phyloP scores from a whole-genome alignment of 2,329 filamentous ascomycete genomes.

The Aspergillus sp. region DNA sequence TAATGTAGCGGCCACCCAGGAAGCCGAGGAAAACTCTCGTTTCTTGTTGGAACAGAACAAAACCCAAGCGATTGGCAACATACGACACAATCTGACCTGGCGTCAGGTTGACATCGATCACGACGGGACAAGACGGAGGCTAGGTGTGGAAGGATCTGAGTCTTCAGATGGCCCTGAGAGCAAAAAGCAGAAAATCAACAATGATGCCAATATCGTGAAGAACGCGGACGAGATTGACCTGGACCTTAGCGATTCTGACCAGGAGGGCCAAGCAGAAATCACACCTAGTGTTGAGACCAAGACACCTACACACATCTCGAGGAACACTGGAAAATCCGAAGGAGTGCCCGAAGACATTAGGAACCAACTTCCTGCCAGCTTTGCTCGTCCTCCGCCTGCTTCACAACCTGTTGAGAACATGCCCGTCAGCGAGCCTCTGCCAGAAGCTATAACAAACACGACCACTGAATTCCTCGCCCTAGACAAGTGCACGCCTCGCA shows the following conservation, averaged over 20 bases:
- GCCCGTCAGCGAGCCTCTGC: slow-evolving; percentile 57
- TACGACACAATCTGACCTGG: slow-evolving; percentile 32
- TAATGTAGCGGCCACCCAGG: slow-evolving; percentile 22
- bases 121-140: slow-evolving; percentile 18
- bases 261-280: slow-evolving; percentile 8
- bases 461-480: slow-evolving; percentile 78
- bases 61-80: slow-evolving; percentile 10
- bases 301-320: neutral
- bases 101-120: slow-evolving; percentile 30
- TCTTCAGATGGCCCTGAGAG: slow-evolving; percentile 5
- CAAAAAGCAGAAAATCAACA: slow-evolving; percentile 17
- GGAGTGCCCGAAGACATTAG: slow-evolving; percentile 59
- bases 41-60: slow-evolving; percentile 19
- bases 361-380: slow-evolving; percentile 69
- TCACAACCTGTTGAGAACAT: slow-evolving; percentile 21
- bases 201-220: slow-evolving; percentile 19
- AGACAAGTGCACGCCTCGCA: slow-evolving; percentile 78
- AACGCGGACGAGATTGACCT: slow-evolving; percentile 49
- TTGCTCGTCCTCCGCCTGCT: slow-evolving; percentile 43
- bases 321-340: slow-evolving; percentile 8
- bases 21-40: slow-evolving; percentile 26
- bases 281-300: slow-evolving; percentile 4
- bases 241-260: slow-evolving; percentile 19
- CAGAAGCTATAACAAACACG: slow-evolving; percentile 67
- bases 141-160: slow-evolving; percentile 12